These are phyloP conservation scores for Kuraishia piskuri DNA, from an alignment of 805 yeast genomes.

Conservation along the genomic window DNA sequence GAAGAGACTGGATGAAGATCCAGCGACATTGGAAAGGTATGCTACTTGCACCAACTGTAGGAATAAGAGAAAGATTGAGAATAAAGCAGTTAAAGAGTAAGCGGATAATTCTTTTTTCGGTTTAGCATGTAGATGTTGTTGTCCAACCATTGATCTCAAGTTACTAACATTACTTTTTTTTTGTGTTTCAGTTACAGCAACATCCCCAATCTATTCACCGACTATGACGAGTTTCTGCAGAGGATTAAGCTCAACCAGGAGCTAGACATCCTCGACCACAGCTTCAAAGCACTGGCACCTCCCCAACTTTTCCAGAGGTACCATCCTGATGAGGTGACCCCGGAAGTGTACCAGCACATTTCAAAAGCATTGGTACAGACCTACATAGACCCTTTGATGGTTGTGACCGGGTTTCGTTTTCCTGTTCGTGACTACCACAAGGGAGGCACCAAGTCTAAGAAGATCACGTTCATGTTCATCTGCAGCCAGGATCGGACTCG, in stretches of 20 bases:
- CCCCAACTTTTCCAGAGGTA: constrained; percentile 25
- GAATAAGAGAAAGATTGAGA: constrained; percentile 26
- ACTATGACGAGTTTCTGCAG: constrained; percentile 23
- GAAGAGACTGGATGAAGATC: constrained; percentile 25
- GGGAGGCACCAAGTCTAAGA: constrained; percentile 30
- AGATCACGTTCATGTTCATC: constrained; percentile 33
- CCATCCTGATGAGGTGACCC: constrained; percentile 19
- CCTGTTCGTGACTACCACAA: constrained; percentile 37
- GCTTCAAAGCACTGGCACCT: constrained; percentile 24
- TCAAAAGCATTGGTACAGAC: constrained; percentile 25
- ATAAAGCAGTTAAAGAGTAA: constrained; percentile 6
- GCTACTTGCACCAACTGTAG: constrained; percentile 34
- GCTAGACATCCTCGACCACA: constrained; percentile 27
- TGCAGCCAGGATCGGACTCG: constrained; percentile 35
- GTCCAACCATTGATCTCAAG: background rate
- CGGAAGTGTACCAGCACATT: constrained; percentile 23
- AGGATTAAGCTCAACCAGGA: constrained; percentile 25
- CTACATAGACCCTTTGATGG: constrained; percentile 32
- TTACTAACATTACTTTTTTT: background rate
- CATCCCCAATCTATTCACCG: constrained; percentile 26
- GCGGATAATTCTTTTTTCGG: background rate
- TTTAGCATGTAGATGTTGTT: constrained; percentile 2
- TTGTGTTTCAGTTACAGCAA: background rate
- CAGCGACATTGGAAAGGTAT: constrained; percentile 25
- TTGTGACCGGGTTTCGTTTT: constrained; percentile 31